phyloP scores from a whole-genome alignment of 1,284 basidiomycete species.

The Leccinum pseudoinsigne region DNA sequence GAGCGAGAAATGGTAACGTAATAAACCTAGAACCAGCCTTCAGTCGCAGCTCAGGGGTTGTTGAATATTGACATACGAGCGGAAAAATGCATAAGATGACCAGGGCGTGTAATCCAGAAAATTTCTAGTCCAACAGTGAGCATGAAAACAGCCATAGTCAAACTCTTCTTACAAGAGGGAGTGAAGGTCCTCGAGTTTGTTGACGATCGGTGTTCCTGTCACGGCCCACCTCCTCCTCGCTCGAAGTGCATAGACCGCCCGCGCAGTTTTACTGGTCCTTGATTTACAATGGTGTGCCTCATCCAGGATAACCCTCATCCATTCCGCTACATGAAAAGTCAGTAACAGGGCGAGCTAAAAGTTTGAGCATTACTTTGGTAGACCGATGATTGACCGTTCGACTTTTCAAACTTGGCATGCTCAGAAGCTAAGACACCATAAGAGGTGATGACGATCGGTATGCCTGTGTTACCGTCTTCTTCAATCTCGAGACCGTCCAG shows the following conservation, averaged over 20 bases:
- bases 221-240: constrained; percentile 89
- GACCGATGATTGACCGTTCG: constrained; percentile 53
- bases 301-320: constrained; percentile 81
- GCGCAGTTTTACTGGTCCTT: constrained; percentile 85
- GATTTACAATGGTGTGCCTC: constrained; percentile 98
- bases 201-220: constrained; percentile 96
- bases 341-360: not conserved
- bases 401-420: constrained; percentile 66
- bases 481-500: constrained; percentile 60
- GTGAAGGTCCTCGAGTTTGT: constrained; percentile 91
- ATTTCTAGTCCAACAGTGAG: constrained; percentile 49
- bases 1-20: constrained; percentile 84
- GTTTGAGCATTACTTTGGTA: constrained; percentile 62
- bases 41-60: not conserved
- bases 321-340: constrained; percentile 53
- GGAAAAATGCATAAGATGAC: constrained; percentile 88
- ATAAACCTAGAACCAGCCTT: constrained; percentile 61
- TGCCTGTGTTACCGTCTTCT: constrained; percentile 46
- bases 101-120: constrained; percentile 92
- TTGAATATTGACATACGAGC: constrained; percentile 53
- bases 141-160: constrained; percentile 2
- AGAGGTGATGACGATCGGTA: constrained; percentile 87
- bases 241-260: constrained; percentile 84
- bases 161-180: constrained; percentile 68
- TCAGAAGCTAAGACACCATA: constrained; percentile 90